Conservation (phyloP, 164 flowering plant genomes). For the Tinospora cordifolia region DNA sequence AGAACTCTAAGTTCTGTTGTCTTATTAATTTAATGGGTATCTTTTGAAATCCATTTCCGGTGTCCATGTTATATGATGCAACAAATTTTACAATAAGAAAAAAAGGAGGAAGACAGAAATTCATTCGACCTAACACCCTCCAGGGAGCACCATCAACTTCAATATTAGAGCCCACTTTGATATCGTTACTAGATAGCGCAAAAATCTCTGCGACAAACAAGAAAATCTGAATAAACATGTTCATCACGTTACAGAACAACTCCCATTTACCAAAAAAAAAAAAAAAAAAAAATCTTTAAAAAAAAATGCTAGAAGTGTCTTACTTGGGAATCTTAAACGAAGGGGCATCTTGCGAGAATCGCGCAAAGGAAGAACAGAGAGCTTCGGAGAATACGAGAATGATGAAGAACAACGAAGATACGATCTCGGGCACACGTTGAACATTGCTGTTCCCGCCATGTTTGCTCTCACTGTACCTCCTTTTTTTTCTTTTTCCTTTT, state of each 20-base stretch:
- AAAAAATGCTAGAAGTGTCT: too few relatives aligned
- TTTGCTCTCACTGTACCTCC: not conserved
- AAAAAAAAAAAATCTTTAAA: not conserved
- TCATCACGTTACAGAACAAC: not conserved
- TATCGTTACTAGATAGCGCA: slow-evolving; percentile 73
- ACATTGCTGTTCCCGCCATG: slow-evolving; percentile 32
- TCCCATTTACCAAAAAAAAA: not conserved
- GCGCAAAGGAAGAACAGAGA: slow-evolving; percentile 21
- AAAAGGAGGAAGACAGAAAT: not conserved
- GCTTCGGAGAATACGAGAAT: slow-evolving; percentile 21
- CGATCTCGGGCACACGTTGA: slow-evolving; percentile 21
- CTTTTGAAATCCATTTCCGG: too few relatives aligned
- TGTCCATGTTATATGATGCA: too few relatives aligned
- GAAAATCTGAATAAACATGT: not conserved
- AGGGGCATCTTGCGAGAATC: slow-evolving; percentile 9
- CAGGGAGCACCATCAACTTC: slow-evolving; percentile 90
- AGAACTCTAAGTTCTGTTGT: too few relatives aligned
- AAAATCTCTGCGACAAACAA: slow-evolving; percentile 39
- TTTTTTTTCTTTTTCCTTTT: too few relatives aligned
- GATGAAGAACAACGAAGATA: slow-evolving; percentile 20
- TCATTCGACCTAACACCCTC: slow-evolving; percentile 56
- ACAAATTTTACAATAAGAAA: too few relatives aligned
- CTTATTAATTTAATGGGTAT: too few relatives aligned
- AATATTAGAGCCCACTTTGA: slow-evolving; percentile 70
- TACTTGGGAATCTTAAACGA: slow-evolving; percentile 37